Evolutionary conservation across 345 rosid genomes (phyloP), one percentile per base, ranked within the genome.

Genomic region (Syzygium aromaticum): DNA sequence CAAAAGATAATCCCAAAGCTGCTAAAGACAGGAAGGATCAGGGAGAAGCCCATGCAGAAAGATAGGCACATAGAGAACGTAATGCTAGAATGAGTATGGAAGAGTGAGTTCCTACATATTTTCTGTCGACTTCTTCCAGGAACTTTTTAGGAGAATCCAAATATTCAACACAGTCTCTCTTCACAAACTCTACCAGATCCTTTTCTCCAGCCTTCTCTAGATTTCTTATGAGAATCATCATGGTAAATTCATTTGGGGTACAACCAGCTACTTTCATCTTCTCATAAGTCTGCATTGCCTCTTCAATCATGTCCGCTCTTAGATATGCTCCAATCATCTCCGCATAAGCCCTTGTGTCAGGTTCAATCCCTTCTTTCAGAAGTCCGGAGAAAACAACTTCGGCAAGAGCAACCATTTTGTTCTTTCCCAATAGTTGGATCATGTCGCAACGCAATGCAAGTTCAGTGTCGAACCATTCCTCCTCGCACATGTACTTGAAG

Each of bases 301-400:
- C 92, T 40, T 91, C 94, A 30, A 89, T 88, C 95, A 92, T 86
- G 53, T 86, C 92, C 87, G 87, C 91, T 28, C 86, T 85, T 9
- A 93, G 84, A 88, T 93, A 94, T 38, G 92, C 91, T 86, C 94
- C 95, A 84, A 93, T 92, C 95, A 94, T 91, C 91, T 94, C 96
- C 13, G 91, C 91, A 87, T 89, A 94, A 8, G 91, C 88, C 86
- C 93, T 90, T 7, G 96, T 90, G 86, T 93, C 91, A 7, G 92
- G 92, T 88, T 91, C 89, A 91, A 92, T 67, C 67, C 94, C 95
- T 84, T 91, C 92, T n/a, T 87, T 89, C 52, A 89, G 51, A 22
- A 92, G 73, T 77, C 90, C 89, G 59, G 85, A 86, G 83, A 94
- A 91, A 52, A 90, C 87, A 53, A 59, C 92, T 87, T 94, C 94